Conservation (phyloP, 2,329 filamentous ascomycete genomes). For the Diaporthe eres region DNA sequence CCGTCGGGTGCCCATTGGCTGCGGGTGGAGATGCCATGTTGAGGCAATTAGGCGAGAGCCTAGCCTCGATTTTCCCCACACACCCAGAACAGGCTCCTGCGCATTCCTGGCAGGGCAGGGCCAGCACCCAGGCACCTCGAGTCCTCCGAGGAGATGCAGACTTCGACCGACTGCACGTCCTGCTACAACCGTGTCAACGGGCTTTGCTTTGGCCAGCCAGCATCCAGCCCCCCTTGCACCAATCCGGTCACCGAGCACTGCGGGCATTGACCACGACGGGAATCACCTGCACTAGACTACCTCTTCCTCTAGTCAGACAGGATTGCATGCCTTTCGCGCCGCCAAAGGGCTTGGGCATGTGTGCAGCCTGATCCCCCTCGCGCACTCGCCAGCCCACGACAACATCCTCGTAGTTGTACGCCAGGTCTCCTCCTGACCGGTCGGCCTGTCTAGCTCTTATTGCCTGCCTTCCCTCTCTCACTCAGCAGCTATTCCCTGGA, state of each 20-base stretch:
- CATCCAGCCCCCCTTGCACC: slow-evolving; percentile 7
- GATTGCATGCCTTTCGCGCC: slow-evolving; percentile 21
- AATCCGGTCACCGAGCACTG: slow-evolving; percentile 31
- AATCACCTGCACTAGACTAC: slow-evolving; percentile 24
- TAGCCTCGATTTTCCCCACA: slow-evolving; percentile 33
- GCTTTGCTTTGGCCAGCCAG: slow-evolving; percentile 25
- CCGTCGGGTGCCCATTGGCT: slow-evolving; percentile 22
- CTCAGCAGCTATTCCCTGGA: not conserved
- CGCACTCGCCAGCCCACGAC: slow-evolving; percentile 9
- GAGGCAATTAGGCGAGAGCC: slow-evolving; percentile 29
- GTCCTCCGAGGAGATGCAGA: slow-evolving; percentile 35
- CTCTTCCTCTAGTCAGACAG: slow-evolving; percentile 15
- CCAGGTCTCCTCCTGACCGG: slow-evolving; percentile 7
- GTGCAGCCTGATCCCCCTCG: slow-evolving; percentile 11
- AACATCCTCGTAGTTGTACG: slow-evolving; percentile 8
- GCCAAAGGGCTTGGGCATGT: not conserved
- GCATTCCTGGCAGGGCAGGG: not conserved
- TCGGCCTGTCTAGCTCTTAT: slow-evolving; percentile 1
- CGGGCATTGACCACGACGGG: slow-evolving; percentile 5
- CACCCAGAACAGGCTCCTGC: not conserved
- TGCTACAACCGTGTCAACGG: slow-evolving; percentile 27
- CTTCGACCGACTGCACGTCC: slow-evolving; percentile 16
- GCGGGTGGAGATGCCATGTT: slow-evolving; percentile 19
- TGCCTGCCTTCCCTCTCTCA: not conserved
- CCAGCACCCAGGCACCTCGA: not conserved